phyloP scores from a whole-genome alignment of 495 filamentous ascomycete genomes.

The Podospora fimiseda region DNA sequence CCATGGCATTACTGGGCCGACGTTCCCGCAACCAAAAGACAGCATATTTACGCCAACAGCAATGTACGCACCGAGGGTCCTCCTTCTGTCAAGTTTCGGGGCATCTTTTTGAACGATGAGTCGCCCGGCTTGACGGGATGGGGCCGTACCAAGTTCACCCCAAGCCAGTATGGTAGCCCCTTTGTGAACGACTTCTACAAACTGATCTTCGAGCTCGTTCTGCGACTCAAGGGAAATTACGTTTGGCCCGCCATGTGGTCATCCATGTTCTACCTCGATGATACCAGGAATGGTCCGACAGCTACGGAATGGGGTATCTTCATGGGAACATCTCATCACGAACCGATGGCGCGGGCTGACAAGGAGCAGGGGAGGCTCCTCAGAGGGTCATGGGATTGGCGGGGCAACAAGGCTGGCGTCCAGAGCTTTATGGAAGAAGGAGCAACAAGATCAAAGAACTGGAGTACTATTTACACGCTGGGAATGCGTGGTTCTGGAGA shows the following conservation, averaged over 20 bases:
- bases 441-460: slow-evolving; percentile 46
- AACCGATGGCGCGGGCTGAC: slow-evolving; percentile 57
- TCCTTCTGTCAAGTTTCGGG: slow-evolving; percentile 58
- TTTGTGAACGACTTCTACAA: slow-evolving; percentile 56
- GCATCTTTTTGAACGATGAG: slow-evolving; percentile 69
- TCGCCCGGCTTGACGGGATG: slow-evolving; percentile 56
- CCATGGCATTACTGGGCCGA: slow-evolving; percentile 64
- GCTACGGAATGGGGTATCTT: slow-evolving; percentile 61
- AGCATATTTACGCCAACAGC: slow-evolving; percentile 44
- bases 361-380: slow-evolving; percentile 52
- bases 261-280: slow-evolving; percentile 57
- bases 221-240: slow-evolving; percentile 58
- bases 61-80: slow-evolving; percentile 42
- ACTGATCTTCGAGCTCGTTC: slow-evolving; percentile 57
- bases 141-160: slow-evolving; percentile 35
- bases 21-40: slow-evolving; percentile 43
- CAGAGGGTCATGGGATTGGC: slow-evolving; percentile 53
- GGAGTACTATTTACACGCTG: slow-evolving; percentile 53
- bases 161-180: slow-evolving; percentile 37
- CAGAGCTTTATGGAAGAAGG: slow-evolving; percentile 51
- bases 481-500: slow-evolving; percentile 63
- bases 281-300: slow-evolving; percentile 49
- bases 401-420: slow-evolving; percentile 49
- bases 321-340: slow-evolving; percentile 58
- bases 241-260: slow-evolving; percentile 64